Conservation (phyloP, 148 eudicot species). For the Rhododendron ferrugineum region DNA sequence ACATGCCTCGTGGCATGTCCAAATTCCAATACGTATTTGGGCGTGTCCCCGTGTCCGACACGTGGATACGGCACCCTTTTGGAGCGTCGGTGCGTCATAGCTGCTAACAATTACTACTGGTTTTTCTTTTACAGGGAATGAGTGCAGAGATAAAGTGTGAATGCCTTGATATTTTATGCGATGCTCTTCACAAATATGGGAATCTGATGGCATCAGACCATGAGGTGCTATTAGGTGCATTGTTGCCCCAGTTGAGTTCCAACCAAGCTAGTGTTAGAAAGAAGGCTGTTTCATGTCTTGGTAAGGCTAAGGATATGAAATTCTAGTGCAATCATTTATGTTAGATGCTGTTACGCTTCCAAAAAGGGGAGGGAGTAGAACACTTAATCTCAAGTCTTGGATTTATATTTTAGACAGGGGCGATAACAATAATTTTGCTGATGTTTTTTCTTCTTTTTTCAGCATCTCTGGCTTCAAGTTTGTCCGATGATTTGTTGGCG, state of each 20-base stretch:
- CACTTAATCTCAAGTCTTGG: not conserved
- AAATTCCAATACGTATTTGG: too few species aligned
- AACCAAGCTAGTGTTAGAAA: constrained; percentile 89
- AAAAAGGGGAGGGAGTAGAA: not conserved
- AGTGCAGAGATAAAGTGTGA: constrained; percentile 87
- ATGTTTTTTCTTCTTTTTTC: constrained; percentile 19
- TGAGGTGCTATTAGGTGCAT: constrained; percentile 66
- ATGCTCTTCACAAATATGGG: constrained; percentile 87
- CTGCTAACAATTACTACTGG: not conserved
- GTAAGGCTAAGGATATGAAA: constrained; percentile 31
- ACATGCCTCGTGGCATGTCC: too few species aligned
- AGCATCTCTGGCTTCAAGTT: constrained; percentile 96
- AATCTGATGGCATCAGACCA: constrained; percentile 80
- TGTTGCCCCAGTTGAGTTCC: constrained; percentile 79
- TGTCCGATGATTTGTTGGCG: constrained; percentile 94
- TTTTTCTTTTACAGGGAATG: constrained; percentile 45
- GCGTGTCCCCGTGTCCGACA: too few species aligned
- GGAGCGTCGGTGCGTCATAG: too few species aligned
- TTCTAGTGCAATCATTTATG: not conserved
- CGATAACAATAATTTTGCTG: not conserved
- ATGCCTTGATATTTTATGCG: constrained; percentile 84
- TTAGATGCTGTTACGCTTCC: not conserved
- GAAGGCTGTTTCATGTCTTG: constrained; percentile 94
- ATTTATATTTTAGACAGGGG: not conserved
- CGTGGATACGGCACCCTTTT: too few species aligned